A percentile compares a stretch with the other conserved stretches of the same genome.
Evolutionary conservation across 2,329 filamentous ascomycete genomes (phyloP).

Genomic region (Cylindrodendrum hubeiense): DNA sequence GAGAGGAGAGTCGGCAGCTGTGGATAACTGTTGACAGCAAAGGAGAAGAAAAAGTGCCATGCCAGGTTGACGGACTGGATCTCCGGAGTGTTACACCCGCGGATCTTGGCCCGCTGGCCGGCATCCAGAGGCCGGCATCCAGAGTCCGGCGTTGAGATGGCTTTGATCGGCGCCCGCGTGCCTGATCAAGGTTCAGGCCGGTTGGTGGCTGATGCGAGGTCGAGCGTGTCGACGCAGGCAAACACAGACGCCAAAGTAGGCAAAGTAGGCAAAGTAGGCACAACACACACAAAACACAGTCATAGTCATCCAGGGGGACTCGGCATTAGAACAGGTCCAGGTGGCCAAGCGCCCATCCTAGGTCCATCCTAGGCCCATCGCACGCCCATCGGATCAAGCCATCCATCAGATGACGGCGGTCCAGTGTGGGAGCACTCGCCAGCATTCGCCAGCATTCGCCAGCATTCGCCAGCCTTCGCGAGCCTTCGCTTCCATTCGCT

Average conservation of each 20-base stretch:
- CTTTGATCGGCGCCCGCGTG: slow-evolving; percentile 36
- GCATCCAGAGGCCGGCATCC: slow-evolving; percentile 1
- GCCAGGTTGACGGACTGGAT: neutral
- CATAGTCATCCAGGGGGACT: neutral
- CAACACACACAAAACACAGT: neutral
- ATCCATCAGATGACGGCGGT: slow-evolving; percentile 10
- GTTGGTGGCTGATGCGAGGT: slow-evolving; percentile 23
- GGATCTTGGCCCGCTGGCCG: slow-evolving; percentile 16
- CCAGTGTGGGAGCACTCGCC: slow-evolving; percentile 14
- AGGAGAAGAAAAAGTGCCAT: slow-evolving; percentile 6
- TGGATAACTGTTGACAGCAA: neutral
- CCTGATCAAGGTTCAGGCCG: slow-evolving; percentile 40
- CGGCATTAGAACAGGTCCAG: neutral
- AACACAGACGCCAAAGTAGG: neutral
- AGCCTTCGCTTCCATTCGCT: slow-evolving; percentile 10
- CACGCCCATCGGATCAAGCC: slow-evolving; percentile 18
- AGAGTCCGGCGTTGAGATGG: slow-evolving; percentile 10
- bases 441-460: neutral
- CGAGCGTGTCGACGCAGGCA: neutral
- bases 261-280: no score
- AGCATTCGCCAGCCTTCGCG: neutral
- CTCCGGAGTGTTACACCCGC: neutral
- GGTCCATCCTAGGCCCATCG: neutral
- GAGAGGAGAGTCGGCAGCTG: neutral
- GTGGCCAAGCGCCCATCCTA: slow-evolving; percentile 3